These are phyloP conservation scores for Auriscalpium orientale DNA, from an alignment of 768 basidiomycete genomes.

Conservation along the genomic window DNA sequence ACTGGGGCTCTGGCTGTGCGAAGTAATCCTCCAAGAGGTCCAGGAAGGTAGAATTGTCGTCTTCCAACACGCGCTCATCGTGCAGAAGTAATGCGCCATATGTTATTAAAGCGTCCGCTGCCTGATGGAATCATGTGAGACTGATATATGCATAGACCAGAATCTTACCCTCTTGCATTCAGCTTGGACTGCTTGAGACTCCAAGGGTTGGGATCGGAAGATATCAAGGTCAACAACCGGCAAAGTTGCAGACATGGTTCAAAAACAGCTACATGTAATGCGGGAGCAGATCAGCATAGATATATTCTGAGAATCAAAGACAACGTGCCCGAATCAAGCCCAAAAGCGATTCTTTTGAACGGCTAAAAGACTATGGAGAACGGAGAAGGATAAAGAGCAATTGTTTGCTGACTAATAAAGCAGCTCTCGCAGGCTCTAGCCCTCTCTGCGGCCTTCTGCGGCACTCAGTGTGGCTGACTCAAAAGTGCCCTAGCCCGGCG, in stretches of 20 bases:
- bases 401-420: too few species aligned
- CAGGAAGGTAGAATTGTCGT: conserved; percentile 76
- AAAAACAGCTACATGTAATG: background rate
- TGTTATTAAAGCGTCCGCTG: conserved; percentile 70
- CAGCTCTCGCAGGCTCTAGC: too few species aligned
- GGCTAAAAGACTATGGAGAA: too few species aligned
- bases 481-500: too few species aligned
- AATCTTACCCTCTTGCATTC: conserved; percentile 58
- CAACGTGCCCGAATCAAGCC: too few species aligned
- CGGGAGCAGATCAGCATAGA: too few species aligned
- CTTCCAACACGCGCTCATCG: conserved; percentile 78
- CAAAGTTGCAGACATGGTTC: conserved; percentile 38
- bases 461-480: too few species aligned
- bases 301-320: too few species aligned
- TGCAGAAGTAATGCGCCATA: conserved; percentile 84
- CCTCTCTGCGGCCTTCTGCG: too few species aligned
- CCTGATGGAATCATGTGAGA: conserved; percentile 33
- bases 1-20: conserved; percentile 49
- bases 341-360: too few species aligned
- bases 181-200: conserved; percentile 40
- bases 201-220: conserved; percentile 41
- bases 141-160: background rate
- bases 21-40: conserved; percentile 95
- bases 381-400: too few species aligned
- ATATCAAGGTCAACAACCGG: conserved; percentile 76